These are phyloP conservation scores for Penicillium griseofulvum DNA, from an alignment of 2,329 filamentous ascomycete species.

Conservation along the genomic window DNA sequence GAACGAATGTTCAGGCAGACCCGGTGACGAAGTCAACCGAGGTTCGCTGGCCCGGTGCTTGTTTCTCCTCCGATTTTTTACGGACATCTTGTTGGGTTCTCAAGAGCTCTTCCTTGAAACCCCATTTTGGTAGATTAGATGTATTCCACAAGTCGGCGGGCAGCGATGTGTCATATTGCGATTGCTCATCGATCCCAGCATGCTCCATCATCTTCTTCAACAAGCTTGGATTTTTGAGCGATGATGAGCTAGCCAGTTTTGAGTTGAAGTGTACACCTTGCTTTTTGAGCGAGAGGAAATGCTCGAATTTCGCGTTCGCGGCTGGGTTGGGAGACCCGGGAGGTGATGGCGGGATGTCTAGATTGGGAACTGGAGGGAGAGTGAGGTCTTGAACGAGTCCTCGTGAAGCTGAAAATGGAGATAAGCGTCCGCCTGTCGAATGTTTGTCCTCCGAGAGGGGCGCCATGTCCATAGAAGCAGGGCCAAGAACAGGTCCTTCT, in stretches of 20 bases:
- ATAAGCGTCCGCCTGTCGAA: slow-evolving; percentile 30
- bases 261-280: slow-evolving; percentile 64
- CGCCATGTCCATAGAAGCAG: slow-evolving; percentile 29
- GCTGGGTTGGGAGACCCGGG: slow-evolving; percentile 45
- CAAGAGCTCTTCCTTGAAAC: slow-evolving; percentile 48
- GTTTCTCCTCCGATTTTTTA: slow-evolving; percentile 36
- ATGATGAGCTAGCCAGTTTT: slow-evolving; percentile 56
- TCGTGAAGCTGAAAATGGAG: slow-evolving; percentile 51
- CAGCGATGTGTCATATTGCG: slow-evolving; percentile 55
- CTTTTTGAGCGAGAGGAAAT: slow-evolving; percentile 61
- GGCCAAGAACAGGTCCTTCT: slow-evolving; percentile 37
- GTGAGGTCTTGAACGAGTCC: slow-evolving; percentile 57
- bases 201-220: slow-evolving; percentile 58
- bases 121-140: slow-evolving; percentile 40
- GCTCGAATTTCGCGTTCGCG: slow-evolving; percentile 56
- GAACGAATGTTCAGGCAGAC: slow-evolving; percentile 4
- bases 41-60: slow-evolving; percentile 32
- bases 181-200: slow-evolving; percentile 53
- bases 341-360: slow-evolving; percentile 47
- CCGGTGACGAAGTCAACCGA: slow-evolving; percentile 43
- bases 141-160: slow-evolving; percentile 43
- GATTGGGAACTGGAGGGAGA: slow-evolving; percentile 45
- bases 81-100: slow-evolving; percentile 42
- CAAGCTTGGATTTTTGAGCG: slow-evolving; percentile 59
- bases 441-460: slow-evolving; percentile 13